Base-by-base conservation (phyloP, 1,139 yeast species). In the Saccharomycopsis hybrid region DNA sequence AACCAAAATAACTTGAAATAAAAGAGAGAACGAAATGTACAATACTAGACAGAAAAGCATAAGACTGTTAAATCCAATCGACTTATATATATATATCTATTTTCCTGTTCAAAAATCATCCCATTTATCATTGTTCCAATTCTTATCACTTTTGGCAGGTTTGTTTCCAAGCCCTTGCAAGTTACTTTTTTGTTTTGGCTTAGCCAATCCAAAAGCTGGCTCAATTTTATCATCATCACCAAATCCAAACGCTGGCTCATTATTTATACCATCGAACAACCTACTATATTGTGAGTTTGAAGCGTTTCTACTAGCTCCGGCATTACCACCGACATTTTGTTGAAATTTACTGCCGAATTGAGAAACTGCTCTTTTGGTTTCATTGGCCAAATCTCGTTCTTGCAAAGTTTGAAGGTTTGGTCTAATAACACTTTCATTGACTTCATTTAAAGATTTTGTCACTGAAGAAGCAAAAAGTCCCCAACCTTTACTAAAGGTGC, bases 291-390 rank as follows among this genome's bases (percentile, higher is more conserved):
- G 63, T 60, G 68, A 63, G 67, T 40, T 66, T 56, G 47, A 49
- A 24, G 46, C 50, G 40, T 50, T 47, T n/a, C n/a, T n/a, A n/a
- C n/a, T n/a, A 18, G 48, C 57, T 13, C 55, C 50, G 13, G 55
- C 53, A 39, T 46, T 44, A 37, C 45, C 43, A 8, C 51, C 63
- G 63, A 48, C 63, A 80, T 35, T 32, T 60, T 88, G 95, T 63
- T 85, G 95, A 74, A 90, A 85, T 62, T 81, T 87, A 64, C 86
- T 95, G 44, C 97, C 97, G 70, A 90, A 92, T 69, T 92, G 97
- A 54, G 89, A 84, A 78, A 94, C 86, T 30, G 97, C 98, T 60
- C 87, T 78, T 57, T 77, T 81, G 7, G 97, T 92, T 62, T 89
- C 96, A 51, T 68, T 71, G 35, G 92, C 79, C 44, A 87, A 67